Evolutionary conservation across 2,329 filamentous ascomycete species (phyloP).

Genomic region (Calycina herbarum): DNA sequence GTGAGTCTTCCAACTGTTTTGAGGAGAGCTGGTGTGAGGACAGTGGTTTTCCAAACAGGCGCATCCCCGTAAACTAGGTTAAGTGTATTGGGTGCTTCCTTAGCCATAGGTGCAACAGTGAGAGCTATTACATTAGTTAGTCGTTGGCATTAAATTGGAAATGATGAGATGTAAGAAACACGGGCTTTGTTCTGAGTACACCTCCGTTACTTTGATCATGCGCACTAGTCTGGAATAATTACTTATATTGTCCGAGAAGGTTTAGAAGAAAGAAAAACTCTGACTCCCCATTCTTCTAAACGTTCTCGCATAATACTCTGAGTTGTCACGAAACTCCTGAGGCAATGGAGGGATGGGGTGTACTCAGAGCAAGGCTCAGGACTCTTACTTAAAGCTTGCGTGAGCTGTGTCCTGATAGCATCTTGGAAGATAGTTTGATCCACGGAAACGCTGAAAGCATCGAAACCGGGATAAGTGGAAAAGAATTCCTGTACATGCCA

Average conservation of each 20-base stretch:
- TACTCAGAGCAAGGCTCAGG: too few relatives aligned
- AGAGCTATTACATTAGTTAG: slow-evolving; percentile 21
- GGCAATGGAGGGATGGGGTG: not conserved
- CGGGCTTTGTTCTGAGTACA: too few relatives aligned
- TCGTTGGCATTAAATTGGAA: not conserved
- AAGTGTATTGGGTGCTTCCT: slow-evolving; percentile 39
- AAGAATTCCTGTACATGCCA: slow-evolving; percentile 36
- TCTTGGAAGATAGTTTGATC: slow-evolving; percentile 34
- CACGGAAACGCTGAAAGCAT: slow-evolving; percentile 32
- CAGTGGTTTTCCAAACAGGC: slow-evolving; percentile 43
- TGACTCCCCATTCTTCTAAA: too few relatives aligned
- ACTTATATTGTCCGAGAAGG: too few relatives aligned
- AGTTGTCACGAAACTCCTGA: too few relatives aligned
- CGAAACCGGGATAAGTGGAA: slow-evolving; percentile 39
- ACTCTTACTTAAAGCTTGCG: slow-evolving; percentile 35
- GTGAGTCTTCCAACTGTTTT: slow-evolving; percentile 50
- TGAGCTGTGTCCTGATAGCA: slow-evolving; percentile 38
- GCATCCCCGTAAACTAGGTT: slow-evolving; percentile 38
- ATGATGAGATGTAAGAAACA: too few relatives aligned
- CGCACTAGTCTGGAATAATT: too few relatives aligned
- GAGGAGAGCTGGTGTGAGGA: slow-evolving; percentile 42
- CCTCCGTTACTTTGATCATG: too few relatives aligned
- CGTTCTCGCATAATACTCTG: too few relatives aligned
- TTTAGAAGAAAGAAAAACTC: too few relatives aligned
- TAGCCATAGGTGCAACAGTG: slow-evolving; percentile 39